Evolutionary conservation across 495 filamentous ascomycete species (phyloP), one percentile per base, ranked within the genome.

Genomic region (Niebla homalea): DNA sequence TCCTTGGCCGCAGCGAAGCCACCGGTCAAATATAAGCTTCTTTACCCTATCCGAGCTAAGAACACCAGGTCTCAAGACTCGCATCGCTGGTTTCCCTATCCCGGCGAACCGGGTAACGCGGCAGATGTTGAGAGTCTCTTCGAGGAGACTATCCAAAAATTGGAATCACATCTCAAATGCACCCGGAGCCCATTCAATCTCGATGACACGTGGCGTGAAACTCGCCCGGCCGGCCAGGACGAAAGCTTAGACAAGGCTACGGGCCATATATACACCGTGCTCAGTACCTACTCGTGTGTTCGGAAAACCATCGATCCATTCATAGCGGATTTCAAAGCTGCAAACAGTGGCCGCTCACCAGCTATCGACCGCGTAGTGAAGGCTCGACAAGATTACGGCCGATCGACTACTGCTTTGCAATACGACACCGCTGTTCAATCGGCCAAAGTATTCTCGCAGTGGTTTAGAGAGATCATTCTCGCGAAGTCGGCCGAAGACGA

Each of bases 261-360:
- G 3, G 46, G 52, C 3, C 25, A 25, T 11, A 62, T 60, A 15
- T 66, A 66, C 42, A 51, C 58, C 1, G 50, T 60, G 22, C 53
- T 68, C 29, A 63, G 61, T 15, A 51, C 52, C 40, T 35, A 66
- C 57, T 60, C 16, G 52, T 64, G 43, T 49, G 62, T 49, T 25
- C 48, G 46, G 8, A 20, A 48, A 14, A 43, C 22, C 22, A 32
- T 60, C 12, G 60, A 64, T 20, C 64, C 62, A 0, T 72, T 72
- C 60, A 63, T 67, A 32, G 53, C 49, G 1, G 64, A 65, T 36
- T 72, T 67, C 46, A 58, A 58, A 11, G 60, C 61, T 7, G 59
- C 59, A 3, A 53, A 69, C 42, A 56, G 61, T 41, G 62, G 64
- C 23, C 57, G 61, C n/a, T 43, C 41, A 3, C 69, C 66, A 2